phyloP scores from a whole-genome alignment of 2,329 filamentous ascomycete species.

The Xylaria sp. region DNA sequence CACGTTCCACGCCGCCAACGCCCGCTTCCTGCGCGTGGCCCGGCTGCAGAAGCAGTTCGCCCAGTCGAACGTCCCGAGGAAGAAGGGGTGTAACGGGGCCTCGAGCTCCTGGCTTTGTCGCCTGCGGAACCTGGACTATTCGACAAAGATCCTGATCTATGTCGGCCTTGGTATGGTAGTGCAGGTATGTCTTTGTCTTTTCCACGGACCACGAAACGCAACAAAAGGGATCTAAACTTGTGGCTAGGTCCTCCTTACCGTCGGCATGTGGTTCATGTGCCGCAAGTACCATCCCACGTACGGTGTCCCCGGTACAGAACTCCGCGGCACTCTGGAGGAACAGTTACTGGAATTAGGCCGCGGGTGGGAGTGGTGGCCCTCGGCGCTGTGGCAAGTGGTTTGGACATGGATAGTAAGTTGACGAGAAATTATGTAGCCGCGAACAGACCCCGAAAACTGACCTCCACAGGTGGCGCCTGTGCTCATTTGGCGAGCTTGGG shows the following conservation, averaged over 20 bases:
- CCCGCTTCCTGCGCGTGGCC: constrained; percentile 54
- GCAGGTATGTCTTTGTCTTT: constrained; percentile 44
- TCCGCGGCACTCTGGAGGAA: constrained; percentile 41
- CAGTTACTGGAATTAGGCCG: constrained; percentile 45
- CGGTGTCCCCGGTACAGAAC: constrained; percentile 44
- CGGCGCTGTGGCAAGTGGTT: constrained; percentile 56
- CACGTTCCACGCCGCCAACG: constrained; percentile 60
- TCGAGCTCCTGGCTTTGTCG: constrained; percentile 39
- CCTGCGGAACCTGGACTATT: constrained; percentile 41
- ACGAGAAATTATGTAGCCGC: not conserved
- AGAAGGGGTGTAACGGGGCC: constrained; percentile 33
- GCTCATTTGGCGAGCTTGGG: constrained; percentile 54
- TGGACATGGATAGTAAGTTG: constrained; percentile 53
- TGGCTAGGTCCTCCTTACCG: constrained; percentile 51
- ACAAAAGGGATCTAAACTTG: constrained; percentile 8
- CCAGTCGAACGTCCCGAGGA: constrained; percentile 15
- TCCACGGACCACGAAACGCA: not conserved
- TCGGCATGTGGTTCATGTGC: constrained; percentile 59
- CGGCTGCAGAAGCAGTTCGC: constrained; percentile 50
- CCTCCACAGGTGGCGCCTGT: constrained; percentile 48
- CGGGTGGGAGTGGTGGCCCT: constrained; percentile 65
- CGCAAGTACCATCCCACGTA: constrained; percentile 60
- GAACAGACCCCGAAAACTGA: not conserved
- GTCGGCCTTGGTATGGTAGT: constrained; percentile 52
- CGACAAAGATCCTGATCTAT: constrained; percentile 45